Evolutionary conservation across 1,284 basidiomycete genomes (phyloP), one percentile per base, ranked within the genome.

Genomic region (Schizophyllum amplum): DNA sequence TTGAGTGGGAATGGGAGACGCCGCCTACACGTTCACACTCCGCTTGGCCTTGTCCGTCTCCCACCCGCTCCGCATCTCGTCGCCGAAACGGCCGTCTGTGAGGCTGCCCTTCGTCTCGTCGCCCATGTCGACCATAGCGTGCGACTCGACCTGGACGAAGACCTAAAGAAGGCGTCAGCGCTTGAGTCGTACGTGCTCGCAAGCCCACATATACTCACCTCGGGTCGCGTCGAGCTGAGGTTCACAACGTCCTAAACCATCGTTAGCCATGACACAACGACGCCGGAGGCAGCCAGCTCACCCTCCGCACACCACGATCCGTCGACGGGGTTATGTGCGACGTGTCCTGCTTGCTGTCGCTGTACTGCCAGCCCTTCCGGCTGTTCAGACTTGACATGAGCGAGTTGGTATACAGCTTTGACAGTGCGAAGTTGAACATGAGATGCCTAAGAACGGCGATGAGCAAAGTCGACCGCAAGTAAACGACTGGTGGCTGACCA

Each of bases 341-440:
- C 33, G 33, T 42, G 13, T 42, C 33, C 17, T 42, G 33, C 33
- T 42, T 42, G 33, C 33, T 42, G 33, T 42, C 33, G 33, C 33
- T 42, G 33, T 42, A 42, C 33, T 42, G 33, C 33, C 33, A 42
- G 33, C 33, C 33, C 33, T 56, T 51, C 1, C 61, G 56, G 15
- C 58, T 56, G 56, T 62, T 62, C 17, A 62, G 57, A 21, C 59
- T 61, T 5, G 60, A 61, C 49, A 62, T 25, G 1, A 62, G 55
- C 51, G 59, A 62, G 53, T 62, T 62, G 7, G 55, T 55, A 48
- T 62, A 62, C 5, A 61, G 51, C 23, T 62, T 61, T 13, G 60
- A 59, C 20, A 62, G 58, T 17, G 58, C 56, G 42, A 62, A 54
- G 33, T 62, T 55, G 47, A 55, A 47, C 23, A 55, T 55, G 21